These are phyloP conservation scores for Saururus chinensis DNA, from an alignment of 164 flowering plant genomes.

Conservation along the genomic window DNA sequence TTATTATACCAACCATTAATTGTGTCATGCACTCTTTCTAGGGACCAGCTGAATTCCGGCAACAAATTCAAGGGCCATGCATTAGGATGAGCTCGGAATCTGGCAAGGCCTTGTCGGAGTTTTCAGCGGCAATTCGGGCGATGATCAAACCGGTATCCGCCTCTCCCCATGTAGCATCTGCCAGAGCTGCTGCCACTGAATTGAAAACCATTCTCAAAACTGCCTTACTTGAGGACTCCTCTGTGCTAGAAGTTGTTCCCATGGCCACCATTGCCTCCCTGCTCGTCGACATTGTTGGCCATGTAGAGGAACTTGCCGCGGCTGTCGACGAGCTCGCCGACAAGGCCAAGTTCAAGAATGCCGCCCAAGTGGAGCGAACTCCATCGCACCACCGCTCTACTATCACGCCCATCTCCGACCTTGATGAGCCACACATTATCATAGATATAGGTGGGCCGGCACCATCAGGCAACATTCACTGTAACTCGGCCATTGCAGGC, in stretches of 20 bases:
- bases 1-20: no score
- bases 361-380: background rate
- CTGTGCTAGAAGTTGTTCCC: slow-evolving; percentile 36
- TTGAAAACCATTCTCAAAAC: slow-evolving; percentile 23
- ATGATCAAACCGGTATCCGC: slow-evolving; percentile 24
- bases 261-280: slow-evolving; percentile 39
- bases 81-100: slow-evolving; percentile 36
- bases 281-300: slow-evolving; percentile 39
- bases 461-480: background rate
- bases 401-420: slow-evolving; percentile 1
- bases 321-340: slow-evolving; percentile 43
- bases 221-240: background rate
- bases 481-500: background rate
- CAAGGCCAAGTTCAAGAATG: slow-evolving; percentile 6
- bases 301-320: slow-evolving; percentile 35
- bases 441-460: background rate
- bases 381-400: slow-evolving; percentile 2
- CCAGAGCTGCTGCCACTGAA: slow-evolving; percentile 21
- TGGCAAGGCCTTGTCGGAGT: slow-evolving; percentile 34
- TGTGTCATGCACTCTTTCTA: background rate
- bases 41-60: slow-evolving; percentile 27
- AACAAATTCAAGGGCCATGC: slow-evolving; percentile 35
- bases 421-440: background rate
- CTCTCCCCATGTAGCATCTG: slow-evolving; percentile 17
- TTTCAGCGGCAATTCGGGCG: slow-evolving; percentile 26